Percentiles rank a stretch among this genome's conserved stretches.
Conservation (phyloP, 345 rosid species). For the Citrus cavaleriei region DNA sequence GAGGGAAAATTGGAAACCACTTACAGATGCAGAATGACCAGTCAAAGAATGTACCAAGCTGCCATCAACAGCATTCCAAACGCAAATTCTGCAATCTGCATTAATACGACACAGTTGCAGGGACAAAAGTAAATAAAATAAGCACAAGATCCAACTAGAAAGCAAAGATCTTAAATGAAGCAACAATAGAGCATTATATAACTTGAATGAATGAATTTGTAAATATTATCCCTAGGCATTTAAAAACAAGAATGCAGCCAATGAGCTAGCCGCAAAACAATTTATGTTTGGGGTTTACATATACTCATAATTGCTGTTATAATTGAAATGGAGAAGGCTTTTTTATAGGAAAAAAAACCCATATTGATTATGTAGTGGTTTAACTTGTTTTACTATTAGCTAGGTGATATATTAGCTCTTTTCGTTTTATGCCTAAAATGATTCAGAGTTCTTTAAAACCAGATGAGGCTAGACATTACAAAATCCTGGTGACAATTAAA, state of each 20-base stretch:
- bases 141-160: not conserved
- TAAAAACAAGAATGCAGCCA: not conserved
- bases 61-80: constrained; percentile 99
- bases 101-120: constrained; percentile 13
- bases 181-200: not conserved
- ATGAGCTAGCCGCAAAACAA: not conserved
- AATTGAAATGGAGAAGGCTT: too few relatives aligned
- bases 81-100: constrained; percentile 99
- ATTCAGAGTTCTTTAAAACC: not conserved
- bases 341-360: too few relatives aligned
- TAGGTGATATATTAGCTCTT: not conserved
- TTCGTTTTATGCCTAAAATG: not conserved
- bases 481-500: not conserved
- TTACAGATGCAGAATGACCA: constrained; percentile 93
- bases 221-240: not conserved
- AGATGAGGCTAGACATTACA: not conserved
- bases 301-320: too few relatives aligned
- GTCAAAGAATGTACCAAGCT: constrained; percentile 95
- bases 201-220: not conserved
- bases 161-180: not conserved
- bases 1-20: constrained; percentile 19
- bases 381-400: not conserved
- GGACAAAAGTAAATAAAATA: constrained; percentile 10
- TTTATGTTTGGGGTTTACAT: too few relatives aligned
- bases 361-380: not conserved